Percentiles rank a stretch among this genome's conserved stretches.
phyloP scores from a whole-genome alignment of 2,329 filamentous ascomycete genomes.

The Verticillium nonalfalfae region DNA sequence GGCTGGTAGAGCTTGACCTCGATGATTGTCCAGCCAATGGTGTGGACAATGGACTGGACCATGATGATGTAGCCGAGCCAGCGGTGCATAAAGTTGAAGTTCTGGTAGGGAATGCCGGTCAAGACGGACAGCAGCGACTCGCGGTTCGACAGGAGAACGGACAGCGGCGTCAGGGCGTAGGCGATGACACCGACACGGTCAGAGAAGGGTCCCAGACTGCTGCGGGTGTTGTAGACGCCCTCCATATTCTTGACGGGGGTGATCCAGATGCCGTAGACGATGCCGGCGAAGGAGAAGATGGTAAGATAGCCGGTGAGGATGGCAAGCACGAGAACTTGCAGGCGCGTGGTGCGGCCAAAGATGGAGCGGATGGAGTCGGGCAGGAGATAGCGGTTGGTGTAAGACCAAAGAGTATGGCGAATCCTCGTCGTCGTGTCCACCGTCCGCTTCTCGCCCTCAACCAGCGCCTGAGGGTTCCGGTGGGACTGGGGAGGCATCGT shows the following conservation, averaged over 20 bases:
- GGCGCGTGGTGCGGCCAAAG: slow-evolving; percentile 62
- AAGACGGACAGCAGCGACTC: slow-evolving; percentile 65
- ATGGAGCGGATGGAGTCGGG: slow-evolving; percentile 49
- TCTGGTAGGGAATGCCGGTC: slow-evolving; percentile 69
- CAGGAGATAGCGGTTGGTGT: slow-evolving; percentile 43
- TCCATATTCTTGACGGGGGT: slow-evolving; percentile 57
- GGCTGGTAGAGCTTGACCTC: slow-evolving; percentile 64
- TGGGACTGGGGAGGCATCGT: slow-evolving; percentile 9
- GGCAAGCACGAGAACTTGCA: slow-evolving; percentile 58
- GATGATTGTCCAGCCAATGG: slow-evolving; percentile 63
- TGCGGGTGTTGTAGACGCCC: slow-evolving; percentile 56
- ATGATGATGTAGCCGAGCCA: slow-evolving; percentile 73
- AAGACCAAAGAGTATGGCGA: slow-evolving; percentile 23
- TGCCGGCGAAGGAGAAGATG: slow-evolving; percentile 64
- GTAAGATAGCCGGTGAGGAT: slow-evolving; percentile 55
- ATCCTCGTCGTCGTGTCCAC: slow-evolving; percentile 17
- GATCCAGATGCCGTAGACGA: slow-evolving; percentile 62
- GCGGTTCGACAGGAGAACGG: slow-evolving; percentile 58
- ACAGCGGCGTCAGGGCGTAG: slow-evolving; percentile 67
- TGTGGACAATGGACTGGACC: slow-evolving; percentile 61
- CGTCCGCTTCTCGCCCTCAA: slow-evolving; percentile 10
- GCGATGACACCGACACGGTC: slow-evolving; percentile 66
- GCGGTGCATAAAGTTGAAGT: slow-evolving; percentile 71
- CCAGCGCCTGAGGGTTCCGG: slow-evolving; percentile 8
- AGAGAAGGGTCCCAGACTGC: slow-evolving; percentile 59